Evolutionary conservation across 2,329 filamentous ascomycete species (phyloP), one percentile per base, ranked within the genome.

Genomic region (Macrophomina phaseolina): DNA sequence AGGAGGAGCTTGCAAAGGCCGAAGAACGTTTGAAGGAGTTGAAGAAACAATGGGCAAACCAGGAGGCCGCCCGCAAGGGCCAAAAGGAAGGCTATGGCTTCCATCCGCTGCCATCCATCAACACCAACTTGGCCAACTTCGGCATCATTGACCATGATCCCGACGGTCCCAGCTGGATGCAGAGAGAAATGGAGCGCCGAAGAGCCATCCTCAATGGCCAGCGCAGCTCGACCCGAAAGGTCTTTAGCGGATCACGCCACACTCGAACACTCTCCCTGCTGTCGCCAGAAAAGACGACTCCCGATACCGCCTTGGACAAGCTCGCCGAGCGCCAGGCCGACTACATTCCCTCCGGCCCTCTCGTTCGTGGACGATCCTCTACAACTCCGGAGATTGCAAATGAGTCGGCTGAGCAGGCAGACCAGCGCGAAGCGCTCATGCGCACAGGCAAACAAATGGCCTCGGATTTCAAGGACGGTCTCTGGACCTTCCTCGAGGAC

Each of bases 401-500:
- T 34, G 66, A 78, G 14, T 68, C 73, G 4, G 73, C 71, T 67
- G 73, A 78, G 4, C 77, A 79, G 36, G 38, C 28, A 11, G 52
- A 58, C 4, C 52, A 49, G 61, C 72, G 75, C 34, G 78, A 80
- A 42, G 75, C 74, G 51, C 68, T 80, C 32, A 71, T 80, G 38
- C 77, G 76, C 65, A 78, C 78, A 7, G 78, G 83, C 67, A 93
- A 93, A 75, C 92, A 95, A 77, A 90, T 97, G 78, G 91, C 94
- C 16, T 91, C 92, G 68, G 95, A 97, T 79, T 89, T 99, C 78
- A 92, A 90, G 76, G 88, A 95, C 62, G 94, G 95, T 1, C 81
- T 99, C 58, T 94, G 91, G 88, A 97, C 92, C 1, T 99, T 99
- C 79, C 89, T 97, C 68, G 95, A 98, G 77, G 95, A 99, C 75